Evolutionary conservation across 164 flowering plant genomes (phyloP).

Genomic region (Saururus chinensis): DNA sequence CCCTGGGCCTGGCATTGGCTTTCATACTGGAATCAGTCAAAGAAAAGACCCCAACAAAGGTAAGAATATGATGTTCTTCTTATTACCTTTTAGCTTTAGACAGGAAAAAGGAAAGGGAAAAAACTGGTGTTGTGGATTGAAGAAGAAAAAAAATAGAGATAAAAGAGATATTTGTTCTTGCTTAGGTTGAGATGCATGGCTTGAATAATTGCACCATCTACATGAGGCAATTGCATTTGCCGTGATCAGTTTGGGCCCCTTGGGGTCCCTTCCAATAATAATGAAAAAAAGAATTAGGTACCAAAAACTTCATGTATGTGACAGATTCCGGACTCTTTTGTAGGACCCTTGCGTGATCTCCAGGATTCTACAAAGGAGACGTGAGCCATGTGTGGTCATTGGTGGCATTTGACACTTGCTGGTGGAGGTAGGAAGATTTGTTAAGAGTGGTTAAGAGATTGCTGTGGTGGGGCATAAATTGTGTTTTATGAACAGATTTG

Average conservation of each 20-base stretch:
- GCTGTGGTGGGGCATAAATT: background rate
- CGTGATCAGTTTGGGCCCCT: background rate
- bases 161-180: background rate
- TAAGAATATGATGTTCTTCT: background rate
- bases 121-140: background rate
- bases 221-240: background rate
- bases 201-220: too few species aligned
- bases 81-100: background rate
- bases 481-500: background rate
- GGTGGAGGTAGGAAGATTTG: background rate
- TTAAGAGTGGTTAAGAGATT: background rate
- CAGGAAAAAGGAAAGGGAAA: background rate
- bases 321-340: too few species aligned
- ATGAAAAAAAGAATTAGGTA: background rate
- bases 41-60: background rate
- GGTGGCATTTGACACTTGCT: background rate
- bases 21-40: background rate
- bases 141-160: background rate
- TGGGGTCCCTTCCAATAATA: background rate
- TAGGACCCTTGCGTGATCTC: background rate
- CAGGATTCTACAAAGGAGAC: background rate
- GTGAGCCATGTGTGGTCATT: background rate
- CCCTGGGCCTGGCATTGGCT: background rate
- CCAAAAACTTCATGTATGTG: background rate
- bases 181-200: background rate